A percentile compares a stretch with the other conserved stretches of the same genome.
Evolutionary conservation across 805 yeast species (phyloP).

Genomic region (Spathaspora arborariae): DNA sequence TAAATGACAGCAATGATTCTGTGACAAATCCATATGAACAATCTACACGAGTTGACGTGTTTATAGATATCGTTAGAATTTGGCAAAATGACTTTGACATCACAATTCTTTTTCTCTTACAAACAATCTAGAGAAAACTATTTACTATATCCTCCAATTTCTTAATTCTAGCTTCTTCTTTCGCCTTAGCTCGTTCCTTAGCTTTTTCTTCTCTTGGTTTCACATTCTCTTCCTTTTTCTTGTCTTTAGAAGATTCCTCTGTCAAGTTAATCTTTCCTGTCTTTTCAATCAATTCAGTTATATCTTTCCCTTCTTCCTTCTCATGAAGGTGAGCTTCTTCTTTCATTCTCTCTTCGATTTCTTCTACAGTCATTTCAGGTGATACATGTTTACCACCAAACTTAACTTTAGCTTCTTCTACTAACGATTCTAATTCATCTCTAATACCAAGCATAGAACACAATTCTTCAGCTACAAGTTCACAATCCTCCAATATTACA

Average conservation of each 20-base stretch:
- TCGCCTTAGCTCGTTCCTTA: slow-evolving; percentile 7
- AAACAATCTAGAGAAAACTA: neutral
- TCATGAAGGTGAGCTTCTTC: slow-evolving; percentile 2
- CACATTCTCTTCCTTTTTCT: slow-evolving; percentile 2
- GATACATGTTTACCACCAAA: slow-evolving; percentile 11
- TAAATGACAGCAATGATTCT: neutral
- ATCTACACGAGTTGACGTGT: neutral
- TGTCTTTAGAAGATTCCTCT: slow-evolving; percentile 5
- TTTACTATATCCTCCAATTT: neutral
- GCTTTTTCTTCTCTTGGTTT: slow-evolving; percentile 1
- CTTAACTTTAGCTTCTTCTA: slow-evolving; percentile 13
- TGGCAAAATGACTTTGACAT: neutral
- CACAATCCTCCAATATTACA: slow-evolving; percentile 60
- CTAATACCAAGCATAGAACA: slow-evolving; percentile 63
- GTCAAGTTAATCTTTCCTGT: slow-evolving; percentile 2
- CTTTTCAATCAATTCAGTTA: slow-evolving; percentile 1
- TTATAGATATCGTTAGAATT: neutral
- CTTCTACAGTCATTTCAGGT: slow-evolving; percentile 8
- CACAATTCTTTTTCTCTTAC: neutral
- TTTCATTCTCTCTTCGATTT: slow-evolving; percentile 12
- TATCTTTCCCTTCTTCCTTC: slow-evolving; percentile 1
- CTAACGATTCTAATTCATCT: slow-evolving; percentile 45
- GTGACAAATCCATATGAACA: slow-evolving; percentile 1
- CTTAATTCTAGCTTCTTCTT: neutral
- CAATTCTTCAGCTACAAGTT: slow-evolving; percentile 53